A percentile compares a stretch with the other conserved stretches of the same genome.
These are phyloP conservation scores for Nannizzia gypsea DNA, from an alignment of 2,329 filamentous ascomycete genomes.

Conservation along the genomic window DNA sequence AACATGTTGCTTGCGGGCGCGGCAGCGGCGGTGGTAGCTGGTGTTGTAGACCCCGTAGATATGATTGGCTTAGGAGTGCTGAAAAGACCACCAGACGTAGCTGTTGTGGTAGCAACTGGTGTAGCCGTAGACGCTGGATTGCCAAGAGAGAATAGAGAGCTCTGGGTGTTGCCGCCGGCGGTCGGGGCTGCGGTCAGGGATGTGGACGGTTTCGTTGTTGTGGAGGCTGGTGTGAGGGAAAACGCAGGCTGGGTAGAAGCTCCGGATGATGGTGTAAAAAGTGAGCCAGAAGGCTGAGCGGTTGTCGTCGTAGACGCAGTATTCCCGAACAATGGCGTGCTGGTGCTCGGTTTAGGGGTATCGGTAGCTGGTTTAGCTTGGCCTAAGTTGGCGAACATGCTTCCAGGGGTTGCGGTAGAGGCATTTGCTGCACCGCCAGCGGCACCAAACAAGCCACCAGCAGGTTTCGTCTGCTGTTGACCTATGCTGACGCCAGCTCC, in stretches of 20 bases:
- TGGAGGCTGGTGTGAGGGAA: conserved; percentile 15
- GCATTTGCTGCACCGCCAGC: conserved; percentile 10
- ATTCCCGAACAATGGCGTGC: neutral
- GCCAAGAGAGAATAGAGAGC: conserved; percentile 22
- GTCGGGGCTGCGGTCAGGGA: conserved; percentile 16
- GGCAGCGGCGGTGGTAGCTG: conserved; percentile 24
- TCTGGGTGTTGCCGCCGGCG: conserved; percentile 13
- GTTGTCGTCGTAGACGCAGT: neutral
- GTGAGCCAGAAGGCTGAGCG: neutral
- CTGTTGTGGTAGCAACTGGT: neutral
- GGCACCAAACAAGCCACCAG: neutral
- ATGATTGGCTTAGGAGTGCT: conserved; percentile 27
- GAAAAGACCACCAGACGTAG: conserved; percentile 27
- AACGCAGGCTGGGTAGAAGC: conserved; percentile 7
- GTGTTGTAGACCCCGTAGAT: conserved; percentile 21
- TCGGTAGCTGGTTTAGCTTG: conserved; percentile 9
- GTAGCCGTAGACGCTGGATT: conserved; percentile 19
- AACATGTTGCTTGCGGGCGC: conserved; percentile 16
- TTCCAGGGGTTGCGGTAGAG: conserved; percentile 13
- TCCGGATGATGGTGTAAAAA: neutral
- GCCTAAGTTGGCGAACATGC: conserved; percentile 4
- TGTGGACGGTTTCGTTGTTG: conserved; percentile 7
- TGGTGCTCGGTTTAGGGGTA: neutral
- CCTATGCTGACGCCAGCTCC: neutral
- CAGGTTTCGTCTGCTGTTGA: neutral